A percentile compares a stretch with the other conserved stretches of the same genome.
These are phyloP conservation scores for Penicillium corylophilum DNA, from an alignment of 2,329 filamentous ascomycete genomes.

Conservation along the genomic window DNA sequence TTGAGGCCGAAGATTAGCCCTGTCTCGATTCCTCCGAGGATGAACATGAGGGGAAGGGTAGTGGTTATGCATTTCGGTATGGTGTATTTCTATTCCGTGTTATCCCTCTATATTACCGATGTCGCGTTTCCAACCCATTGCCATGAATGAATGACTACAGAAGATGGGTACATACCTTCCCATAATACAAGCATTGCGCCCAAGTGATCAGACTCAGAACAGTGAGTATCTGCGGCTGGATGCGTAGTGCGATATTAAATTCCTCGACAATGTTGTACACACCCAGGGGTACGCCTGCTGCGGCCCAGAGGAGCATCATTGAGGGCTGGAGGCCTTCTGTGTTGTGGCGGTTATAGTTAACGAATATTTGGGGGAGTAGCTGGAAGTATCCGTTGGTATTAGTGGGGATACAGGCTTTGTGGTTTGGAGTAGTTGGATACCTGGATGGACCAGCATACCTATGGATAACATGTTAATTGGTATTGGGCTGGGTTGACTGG, in stretches of 20 bases:
- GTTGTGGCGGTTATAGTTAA: slow-evolving; percentile 67
- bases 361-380: slow-evolving; percentile 67
- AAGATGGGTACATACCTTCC: too few species aligned
- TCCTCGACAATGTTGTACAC: slow-evolving; percentile 58
- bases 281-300: slow-evolving; percentile 66
- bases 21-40: slow-evolving; percentile 61
- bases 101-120: not conserved
- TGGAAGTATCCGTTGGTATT: too few species aligned
- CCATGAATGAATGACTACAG: too few species aligned
- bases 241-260: slow-evolving; percentile 54
- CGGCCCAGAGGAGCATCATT: slow-evolving; percentile 70
- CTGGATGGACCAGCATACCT: slow-evolving; percentile 66
- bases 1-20: slow-evolving; percentile 60
- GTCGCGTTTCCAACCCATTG: too few species aligned
- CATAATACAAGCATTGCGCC: slow-evolving; percentile 42
- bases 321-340: slow-evolving; percentile 64
- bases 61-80: slow-evolving; percentile 50
- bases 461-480: not conserved
- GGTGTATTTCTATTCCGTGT: slow-evolving; percentile 51
- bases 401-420: too few species aligned
- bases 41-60: slow-evolving; percentile 51
- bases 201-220: slow-evolving; percentile 54
- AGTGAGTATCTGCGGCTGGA: slow-evolving; percentile 59
- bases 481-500: not conserved
- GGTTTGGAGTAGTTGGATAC: slow-evolving; percentile 33